These are phyloP conservation scores for Dendrocalamus sinicus DNA, from an alignment of 176 grass and related monocot genomes.

Conservation along the genomic window DNA sequence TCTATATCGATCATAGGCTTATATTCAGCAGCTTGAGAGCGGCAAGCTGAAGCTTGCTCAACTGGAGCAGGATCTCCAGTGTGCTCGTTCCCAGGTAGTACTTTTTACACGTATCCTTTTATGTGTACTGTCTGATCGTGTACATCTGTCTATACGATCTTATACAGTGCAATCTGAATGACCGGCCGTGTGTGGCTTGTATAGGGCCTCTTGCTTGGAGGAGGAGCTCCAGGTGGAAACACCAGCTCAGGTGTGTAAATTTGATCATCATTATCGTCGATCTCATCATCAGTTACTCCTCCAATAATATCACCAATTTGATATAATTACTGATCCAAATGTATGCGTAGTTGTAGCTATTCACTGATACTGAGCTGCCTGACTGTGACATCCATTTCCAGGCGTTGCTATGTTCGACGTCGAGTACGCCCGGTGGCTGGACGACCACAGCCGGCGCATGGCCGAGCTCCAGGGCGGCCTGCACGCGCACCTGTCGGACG, in stretches of 20 bases:
- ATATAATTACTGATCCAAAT: background rate
- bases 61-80: constrained; percentile 81
- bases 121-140: background rate
- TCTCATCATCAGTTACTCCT: background rate
- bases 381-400: background rate
- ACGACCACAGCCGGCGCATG: constrained; percentile 57
- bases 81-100: constrained; percentile 72
- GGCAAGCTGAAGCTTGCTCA: constrained; percentile 79
- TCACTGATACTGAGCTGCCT: background rate
- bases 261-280: background rate
- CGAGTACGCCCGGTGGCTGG: constrained; percentile 74
- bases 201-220: constrained; percentile 75
- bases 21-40: constrained; percentile 81
- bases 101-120: background rate
- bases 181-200: background rate
- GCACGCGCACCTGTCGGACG: constrained; percentile 55
- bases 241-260: constrained; percentile 57
- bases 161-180: constrained; percentile 21
- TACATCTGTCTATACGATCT: background rate
- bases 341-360: too few relatives aligned
- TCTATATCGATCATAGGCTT: constrained; percentile 9
- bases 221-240: constrained; percentile 66
- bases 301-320: background rate
- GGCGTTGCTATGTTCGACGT: constrained; percentile 66
- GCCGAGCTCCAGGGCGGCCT: constrained; percentile 64